Conservation (phyloP, 805 yeast genomes). For the Ogataea neopini region DNA sequence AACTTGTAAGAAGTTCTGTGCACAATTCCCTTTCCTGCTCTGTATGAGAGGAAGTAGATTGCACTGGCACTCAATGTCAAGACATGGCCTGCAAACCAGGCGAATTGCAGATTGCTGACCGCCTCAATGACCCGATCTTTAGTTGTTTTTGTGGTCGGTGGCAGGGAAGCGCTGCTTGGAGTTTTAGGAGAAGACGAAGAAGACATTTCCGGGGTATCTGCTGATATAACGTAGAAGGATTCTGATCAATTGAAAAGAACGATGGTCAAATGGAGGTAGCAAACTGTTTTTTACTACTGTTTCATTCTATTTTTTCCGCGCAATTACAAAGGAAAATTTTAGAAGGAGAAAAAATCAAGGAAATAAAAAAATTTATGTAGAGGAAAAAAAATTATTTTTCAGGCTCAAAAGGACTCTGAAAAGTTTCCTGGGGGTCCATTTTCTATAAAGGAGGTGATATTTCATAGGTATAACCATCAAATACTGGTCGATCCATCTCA, state of each 20-base stretch:
- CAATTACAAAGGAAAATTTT: conserved; percentile 1
- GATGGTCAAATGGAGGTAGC: not conserved
- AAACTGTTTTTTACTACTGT: conserved; percentile 1
- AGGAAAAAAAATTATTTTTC: not conserved
- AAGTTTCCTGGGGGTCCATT: not conserved
- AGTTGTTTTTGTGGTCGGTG: conserved; percentile 7
- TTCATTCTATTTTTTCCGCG: conserved; percentile 6
- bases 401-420: not conserved
- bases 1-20: conserved; percentile 54
- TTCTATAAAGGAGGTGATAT: not conserved
- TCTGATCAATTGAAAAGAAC: not conserved
- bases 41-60: conserved; percentile 39
- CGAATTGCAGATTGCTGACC: conserved; percentile 58
- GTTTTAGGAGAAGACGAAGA: conserved; percentile 10
- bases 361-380: not conserved
- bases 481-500: not conserved
- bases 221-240: not conserved
- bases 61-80: conserved; percentile 44
- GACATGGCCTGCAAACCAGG: conserved; percentile 73
- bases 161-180: conserved; percentile 3
- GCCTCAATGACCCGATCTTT: conserved; percentile 17
- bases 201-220: conserved; percentile 6
- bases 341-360: not conserved
- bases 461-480: too few species aligned
- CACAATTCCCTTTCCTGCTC: conserved; percentile 32